These are phyloP conservation scores for Blastobotrys illinoisensis DNA, from an alignment of 1,139 yeast species.

Conservation along the genomic window DNA sequence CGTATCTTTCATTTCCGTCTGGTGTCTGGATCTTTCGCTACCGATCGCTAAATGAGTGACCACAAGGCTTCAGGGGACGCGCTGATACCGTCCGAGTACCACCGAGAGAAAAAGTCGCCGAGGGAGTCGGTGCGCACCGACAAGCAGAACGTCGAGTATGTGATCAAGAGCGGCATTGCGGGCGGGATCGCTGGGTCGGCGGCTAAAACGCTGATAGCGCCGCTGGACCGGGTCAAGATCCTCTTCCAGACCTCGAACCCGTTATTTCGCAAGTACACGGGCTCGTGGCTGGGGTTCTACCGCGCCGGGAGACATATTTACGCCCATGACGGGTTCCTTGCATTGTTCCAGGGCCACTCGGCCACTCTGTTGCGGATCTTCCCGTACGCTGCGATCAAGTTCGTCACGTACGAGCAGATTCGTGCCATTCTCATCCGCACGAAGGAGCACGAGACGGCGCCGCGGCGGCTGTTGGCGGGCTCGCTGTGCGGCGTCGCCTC, in stretches of 20 bases:
- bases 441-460: conserved; percentile 68
- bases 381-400: conserved; percentile 96
- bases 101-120: background rate
- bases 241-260: conserved; percentile 94
- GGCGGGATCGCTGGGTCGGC: conserved; percentile 97
- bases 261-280: conserved; percentile 72
- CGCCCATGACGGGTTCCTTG: conserved; percentile 64
- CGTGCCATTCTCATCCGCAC: conserved; percentile 73
- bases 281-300: conserved; percentile 70
- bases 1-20: background rate
- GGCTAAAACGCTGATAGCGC: conserved; percentile 93
- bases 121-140: conserved; percentile 33
- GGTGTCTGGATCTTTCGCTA: background rate
- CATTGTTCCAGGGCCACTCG: conserved; percentile 92
- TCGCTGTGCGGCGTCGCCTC: conserved; percentile 79
- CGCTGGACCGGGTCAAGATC: conserved; percentile 89
- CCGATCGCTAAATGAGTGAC: background rate
- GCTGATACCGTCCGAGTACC: background rate
- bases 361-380: conserved; percentile 86
- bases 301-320: conserved; percentile 67
- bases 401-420: conserved; percentile 95
- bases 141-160: conserved; percentile 72
- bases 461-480: conserved; percentile 80
- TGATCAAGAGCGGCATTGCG: conserved; percentile 78
- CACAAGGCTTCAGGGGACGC: background rate